Base-by-base conservation (phyloP, 441 rosid genomes). In the Erysimum pusillum region DNA sequence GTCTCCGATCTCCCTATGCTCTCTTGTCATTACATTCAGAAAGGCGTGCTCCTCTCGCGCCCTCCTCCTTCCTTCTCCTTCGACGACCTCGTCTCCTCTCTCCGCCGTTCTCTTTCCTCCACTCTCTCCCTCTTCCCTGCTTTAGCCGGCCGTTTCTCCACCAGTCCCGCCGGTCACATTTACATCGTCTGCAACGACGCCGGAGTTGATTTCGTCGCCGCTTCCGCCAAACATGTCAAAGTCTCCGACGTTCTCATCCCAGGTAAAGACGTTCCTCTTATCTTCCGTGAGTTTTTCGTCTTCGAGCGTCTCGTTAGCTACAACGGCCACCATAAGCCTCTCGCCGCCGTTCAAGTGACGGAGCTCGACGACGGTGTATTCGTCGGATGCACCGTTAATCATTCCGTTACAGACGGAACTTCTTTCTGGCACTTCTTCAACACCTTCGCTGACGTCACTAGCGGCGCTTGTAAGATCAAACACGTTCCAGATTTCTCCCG, bases 1-100 rank as follows among this genome's bases (percentile, higher is more conserved):
- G 97, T 93, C 63, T 95, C 99, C 31, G 99, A 95, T 73, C 84
- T 93, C 45, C 97, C 97, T n/a, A 93, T 93, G 99, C 94, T 95
- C 61, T 89, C 99, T 0, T 95, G 98, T 67, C 99, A 95, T 32
- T 95, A 93, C 84, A 95, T 95, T 70, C 99, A 95, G 49, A 95
- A 95, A 80, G 99, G 99, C 0, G 87, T 93, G 32, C 91, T 95
- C 73, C 83, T 95, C 54, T 9, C 89, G 0, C 38, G 67, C 48
- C 69, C 63, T 42, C 89, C 96, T 17, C 83, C 97, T 10, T 85
- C 96, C 20, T 84, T 63, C 63, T 67, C 90, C 68, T 66, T 84
- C 73, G 63, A 82, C 38, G 83, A 83, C n/a, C 83, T 92, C 46
- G 15, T 85, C 69, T 48, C 79, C n/a, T 81, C 73, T 39, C 91